Percentiles rank a stretch among this genome's conserved stretches.
Conservation (phyloP, 352 stramenopile species). For the Phytophthora sp. region DNA sequence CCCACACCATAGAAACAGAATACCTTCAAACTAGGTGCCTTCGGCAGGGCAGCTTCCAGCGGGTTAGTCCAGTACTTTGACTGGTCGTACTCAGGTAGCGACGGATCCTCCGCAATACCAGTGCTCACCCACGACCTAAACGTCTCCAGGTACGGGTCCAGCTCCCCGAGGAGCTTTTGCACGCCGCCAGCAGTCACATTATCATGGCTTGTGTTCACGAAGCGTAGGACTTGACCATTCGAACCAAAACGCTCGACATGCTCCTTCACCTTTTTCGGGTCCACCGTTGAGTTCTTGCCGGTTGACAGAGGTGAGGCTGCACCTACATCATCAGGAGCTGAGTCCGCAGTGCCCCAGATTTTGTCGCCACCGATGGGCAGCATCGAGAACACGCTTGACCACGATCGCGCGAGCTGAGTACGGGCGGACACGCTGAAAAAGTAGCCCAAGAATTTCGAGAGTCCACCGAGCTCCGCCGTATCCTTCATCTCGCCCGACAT, state of each 20-base stretch:
- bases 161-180: slow-evolving; percentile 47
- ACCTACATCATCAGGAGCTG: slow-evolving; percentile 70
- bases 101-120: slow-evolving; percentile 52
- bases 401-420: slow-evolving; percentile 66
- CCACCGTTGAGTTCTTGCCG: slow-evolving; percentile 30
- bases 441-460: slow-evolving; percentile 87
- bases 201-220: slow-evolving; percentile 50
- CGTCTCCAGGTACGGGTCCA: slow-evolving; percentile 55
- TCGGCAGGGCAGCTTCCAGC: slow-evolving; percentile 82
- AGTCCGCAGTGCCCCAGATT: slow-evolving; percentile 81
- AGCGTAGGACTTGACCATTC: slow-evolving; percentile 60
- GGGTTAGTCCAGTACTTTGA: slow-evolving; percentile 90
- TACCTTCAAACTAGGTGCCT: slow-evolving; percentile 92
- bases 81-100: slow-evolving; percentile 54
- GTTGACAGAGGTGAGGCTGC: slow-evolving; percentile 60
- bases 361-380: slow-evolving; percentile 91
- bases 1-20: slow-evolving; percentile 96
- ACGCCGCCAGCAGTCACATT: slow-evolving; percentile 66
- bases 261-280: slow-evolving; percentile 40
- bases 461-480: slow-evolving; percentile 86
- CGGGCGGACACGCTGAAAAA: slow-evolving; percentile 72
- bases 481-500: slow-evolving; percentile 97
- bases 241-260: slow-evolving; percentile 56
- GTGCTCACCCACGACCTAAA: slow-evolving; percentile 57
- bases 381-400: slow-evolving; percentile 91